Evolutionary conservation across 2,329 filamentous ascomycete genomes (phyloP).

Genomic region (Ophiostoma ulmi): DNA sequence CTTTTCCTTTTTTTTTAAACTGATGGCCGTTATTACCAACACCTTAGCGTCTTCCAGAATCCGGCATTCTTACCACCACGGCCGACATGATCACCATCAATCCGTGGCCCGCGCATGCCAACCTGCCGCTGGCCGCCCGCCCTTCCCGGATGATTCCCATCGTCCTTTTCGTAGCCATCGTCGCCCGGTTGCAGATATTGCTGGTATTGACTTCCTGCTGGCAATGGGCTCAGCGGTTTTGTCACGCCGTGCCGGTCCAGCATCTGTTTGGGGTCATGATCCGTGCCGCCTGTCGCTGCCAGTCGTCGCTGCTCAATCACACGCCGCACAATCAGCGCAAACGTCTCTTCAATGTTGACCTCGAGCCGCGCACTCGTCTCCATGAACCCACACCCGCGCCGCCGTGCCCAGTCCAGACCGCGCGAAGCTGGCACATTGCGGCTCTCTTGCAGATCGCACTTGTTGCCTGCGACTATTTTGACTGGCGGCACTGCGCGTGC

Average conservation of each 20-base stretch:
- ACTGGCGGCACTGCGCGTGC: constrained; percentile 63
- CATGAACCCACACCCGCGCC: constrained; percentile 75
- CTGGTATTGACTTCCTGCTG: constrained; percentile 29
- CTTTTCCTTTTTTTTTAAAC: no score
- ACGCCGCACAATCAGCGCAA: constrained; percentile 62
- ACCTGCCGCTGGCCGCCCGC: constrained; percentile 33
- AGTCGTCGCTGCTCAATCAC: constrained; percentile 54
- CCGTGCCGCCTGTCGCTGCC: constrained; percentile 46
- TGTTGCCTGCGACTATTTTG: constrained; percentile 82
- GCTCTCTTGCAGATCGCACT: constrained; percentile 71
- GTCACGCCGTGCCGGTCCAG: constrained; percentile 51
- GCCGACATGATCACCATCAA: constrained; percentile 43
- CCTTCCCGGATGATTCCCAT: neutral
- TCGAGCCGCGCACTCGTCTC: constrained; percentile 79
- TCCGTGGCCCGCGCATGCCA: constrained; percentile 42
- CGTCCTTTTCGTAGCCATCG: constrained; percentile 21
- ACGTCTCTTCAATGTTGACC: constrained; percentile 87
- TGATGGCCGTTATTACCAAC: constrained; percentile 41
- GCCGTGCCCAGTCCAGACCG: constrained; percentile 72
- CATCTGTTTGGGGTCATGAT: constrained; percentile 39
- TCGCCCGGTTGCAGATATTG: constrained; percentile 19
- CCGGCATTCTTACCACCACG: constrained; percentile 37
- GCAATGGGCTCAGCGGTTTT: constrained; percentile 53
- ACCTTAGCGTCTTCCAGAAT: constrained; percentile 55
- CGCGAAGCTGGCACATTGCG: constrained; percentile 63